A percentile compares a stretch with the other conserved stretches of the same genome.
Conservation (phyloP, 225 moss, liverwort and hornwort species). For the Polytrichum formosum region DNA sequence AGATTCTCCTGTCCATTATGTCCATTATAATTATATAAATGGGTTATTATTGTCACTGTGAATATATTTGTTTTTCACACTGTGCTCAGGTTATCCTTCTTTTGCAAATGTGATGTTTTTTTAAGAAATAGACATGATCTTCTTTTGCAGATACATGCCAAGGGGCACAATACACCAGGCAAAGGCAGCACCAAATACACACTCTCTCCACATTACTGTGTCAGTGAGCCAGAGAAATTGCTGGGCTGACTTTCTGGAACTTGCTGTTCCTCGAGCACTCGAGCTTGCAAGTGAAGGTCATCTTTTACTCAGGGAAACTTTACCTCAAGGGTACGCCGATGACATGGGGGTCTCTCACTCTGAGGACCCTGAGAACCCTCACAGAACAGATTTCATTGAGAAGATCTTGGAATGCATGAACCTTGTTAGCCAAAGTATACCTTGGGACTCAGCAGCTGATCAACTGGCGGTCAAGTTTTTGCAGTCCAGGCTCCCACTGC, state of each 20-base stretch:
- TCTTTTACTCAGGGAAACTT: conserved; percentile 61
- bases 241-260: conserved; percentile 94
- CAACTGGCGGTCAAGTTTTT: conserved; percentile 86
- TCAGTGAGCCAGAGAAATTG: conserved; percentile 94
- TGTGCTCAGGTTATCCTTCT: too few relatives aligned
- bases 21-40: too few relatives aligned
- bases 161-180: conserved; percentile 95
- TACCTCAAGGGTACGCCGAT: conserved; percentile 70
- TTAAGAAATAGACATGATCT: background rate
- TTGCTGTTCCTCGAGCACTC: conserved; percentile 73
- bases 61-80: too few relatives aligned
- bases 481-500: conserved; percentile 57
- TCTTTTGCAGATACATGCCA: conserved; percentile 63
- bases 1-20: conserved; percentile 16
- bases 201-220: conserved; percentile 89
- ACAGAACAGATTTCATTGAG: conserved; percentile 69
- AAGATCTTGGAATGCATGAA: conserved; percentile 87
- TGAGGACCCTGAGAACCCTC: conserved; percentile 57
- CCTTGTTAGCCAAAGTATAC: conserved; percentile 70
- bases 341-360: conserved; percentile 95
- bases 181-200: conserved; percentile 55
- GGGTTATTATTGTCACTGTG: too few relatives aligned
- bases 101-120: too few relatives aligned
- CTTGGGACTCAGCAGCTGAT: conserved; percentile 97
- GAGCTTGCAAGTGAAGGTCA: conserved; percentile 90